Evolutionary conservation across 805 yeast genomes (phyloP).

Genomic region (Tetrapisispora fleetii): DNA sequence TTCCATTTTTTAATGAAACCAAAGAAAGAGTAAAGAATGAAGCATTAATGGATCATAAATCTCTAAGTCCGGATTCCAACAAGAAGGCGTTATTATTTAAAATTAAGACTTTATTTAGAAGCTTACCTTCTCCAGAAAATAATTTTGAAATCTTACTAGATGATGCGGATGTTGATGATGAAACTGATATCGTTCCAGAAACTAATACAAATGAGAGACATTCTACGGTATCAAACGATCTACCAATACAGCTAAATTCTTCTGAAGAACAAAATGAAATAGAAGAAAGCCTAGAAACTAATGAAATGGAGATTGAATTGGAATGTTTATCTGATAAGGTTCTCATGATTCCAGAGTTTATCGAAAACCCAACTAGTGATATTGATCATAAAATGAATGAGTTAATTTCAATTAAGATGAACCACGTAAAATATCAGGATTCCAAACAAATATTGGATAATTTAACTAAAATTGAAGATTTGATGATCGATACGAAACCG

Average conservation of each 20-base stretch:
- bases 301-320: neutral
- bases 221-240: too few relatives aligned
- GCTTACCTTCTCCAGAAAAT: slow-evolving; percentile 36
- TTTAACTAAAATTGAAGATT: slow-evolving; percentile 1
- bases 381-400: slow-evolving; percentile 19
- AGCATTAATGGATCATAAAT: neutral
- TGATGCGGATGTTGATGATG: slow-evolving; percentile 25
- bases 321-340: neutral
- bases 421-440: slow-evolving; percentile 5
- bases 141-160: slow-evolving; percentile 36
- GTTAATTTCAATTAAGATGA: slow-evolving; percentile 9
- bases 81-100: neutral
- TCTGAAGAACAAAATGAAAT: neutral
- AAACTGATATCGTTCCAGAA: neutral
- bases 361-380: slow-evolving; percentile 9
- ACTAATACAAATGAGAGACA: neutral
- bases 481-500: neutral
- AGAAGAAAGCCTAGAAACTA: neutral
- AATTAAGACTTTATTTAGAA: slow-evolving; percentile 16
- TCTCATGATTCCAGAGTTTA: slow-evolving; percentile 13
- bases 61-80: neutral
- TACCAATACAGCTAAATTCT: neutral
- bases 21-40: neutral
- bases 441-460: slow-evolving; percentile 1
- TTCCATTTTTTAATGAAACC: neutral